A percentile compares a stretch with the other conserved stretches of the same genome.
phyloP scores from a whole-genome alignment of 208 protist genomes.

The Lotmaria passim region DNA sequence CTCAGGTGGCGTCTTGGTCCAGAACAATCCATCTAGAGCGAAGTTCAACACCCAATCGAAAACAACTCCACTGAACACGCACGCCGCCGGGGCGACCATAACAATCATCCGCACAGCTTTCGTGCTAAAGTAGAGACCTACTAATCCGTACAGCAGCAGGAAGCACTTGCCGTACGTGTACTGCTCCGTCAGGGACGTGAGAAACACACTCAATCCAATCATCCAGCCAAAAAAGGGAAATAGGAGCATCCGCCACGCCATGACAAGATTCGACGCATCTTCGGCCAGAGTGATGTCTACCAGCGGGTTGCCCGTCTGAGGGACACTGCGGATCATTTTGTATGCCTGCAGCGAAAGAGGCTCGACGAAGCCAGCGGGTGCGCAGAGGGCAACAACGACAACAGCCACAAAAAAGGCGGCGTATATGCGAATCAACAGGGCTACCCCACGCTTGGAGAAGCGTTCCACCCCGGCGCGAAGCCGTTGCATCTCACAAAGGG shows the following conservation, averaged over 20 bases:
- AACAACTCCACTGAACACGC: slow-evolving; percentile 35
- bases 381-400: neutral
- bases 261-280: neutral
- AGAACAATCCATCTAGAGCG: neutral
- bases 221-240: neutral
- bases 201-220: neutral
- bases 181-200: slow-evolving; percentile 2
- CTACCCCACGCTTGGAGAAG: no score
- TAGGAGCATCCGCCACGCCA: neutral
- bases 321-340: neutral
- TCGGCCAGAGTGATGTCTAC: neutral
- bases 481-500: slow-evolving; percentile 35
- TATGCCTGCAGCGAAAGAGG: neutral
- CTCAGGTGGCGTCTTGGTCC: neutral
- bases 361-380: neutral
- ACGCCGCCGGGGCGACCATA: slow-evolving; percentile 40
- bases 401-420: neutral
- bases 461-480: slow-evolving; percentile 19
- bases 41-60: slow-evolving; percentile 26
- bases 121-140: slow-evolving; percentile 56
- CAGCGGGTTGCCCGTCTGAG: neutral
- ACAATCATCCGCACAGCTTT: slow-evolving; percentile 63
- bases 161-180: slow-evolving; percentile 34
- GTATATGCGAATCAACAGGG: neutral
- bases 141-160: slow-evolving; percentile 39